These are phyloP conservation scores for Cystobasidium onofrii DNA, from an alignment of 768 basidiomycete genomes.

Conservation along the genomic window DNA sequence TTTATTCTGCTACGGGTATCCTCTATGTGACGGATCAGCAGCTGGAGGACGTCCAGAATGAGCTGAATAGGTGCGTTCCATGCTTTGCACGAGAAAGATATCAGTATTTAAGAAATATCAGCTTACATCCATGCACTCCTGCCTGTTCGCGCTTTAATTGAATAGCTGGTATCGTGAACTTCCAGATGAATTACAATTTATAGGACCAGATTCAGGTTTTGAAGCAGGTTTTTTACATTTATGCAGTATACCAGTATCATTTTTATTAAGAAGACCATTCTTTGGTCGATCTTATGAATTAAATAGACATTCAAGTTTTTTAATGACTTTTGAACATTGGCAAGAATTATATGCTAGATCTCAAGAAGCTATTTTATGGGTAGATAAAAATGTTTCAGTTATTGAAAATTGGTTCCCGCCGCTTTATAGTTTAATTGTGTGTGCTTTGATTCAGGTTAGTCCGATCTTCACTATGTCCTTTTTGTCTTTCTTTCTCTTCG, in stretches of 20 bases:
- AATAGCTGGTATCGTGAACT: conserved; percentile 70
- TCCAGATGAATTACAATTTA: conserved; percentile 68
- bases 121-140: too few species aligned
- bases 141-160: conserved; percentile 44
- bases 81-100: neutral
- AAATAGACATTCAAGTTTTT: conserved; percentile 48
- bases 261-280: conserved; percentile 97
- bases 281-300: conserved; percentile 95
- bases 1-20: conserved; percentile 71
- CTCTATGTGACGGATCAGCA: conserved; percentile 74
- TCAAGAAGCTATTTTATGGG: conserved; percentile 42
- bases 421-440: conserved; percentile 41
- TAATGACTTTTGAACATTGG: conserved; percentile 40
- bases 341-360: conserved; percentile 33
- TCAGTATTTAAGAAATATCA: too few species aligned
- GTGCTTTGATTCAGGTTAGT: conserved; percentile 38
- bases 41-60: conserved; percentile 50
- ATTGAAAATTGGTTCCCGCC: conserved; percentile 41
- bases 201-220: conserved; percentile 52
- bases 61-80: conserved; percentile 44
- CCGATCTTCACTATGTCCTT: too few species aligned
- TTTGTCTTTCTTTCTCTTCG: neutral
- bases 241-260: conserved; percentile 76
- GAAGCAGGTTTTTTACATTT: conserved; percentile 71
- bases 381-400: conserved; percentile 40